Evolutionary conservation across 768 basidiomycete genomes (phyloP).

Genomic region (Gymnopilus dilepis): DNA sequence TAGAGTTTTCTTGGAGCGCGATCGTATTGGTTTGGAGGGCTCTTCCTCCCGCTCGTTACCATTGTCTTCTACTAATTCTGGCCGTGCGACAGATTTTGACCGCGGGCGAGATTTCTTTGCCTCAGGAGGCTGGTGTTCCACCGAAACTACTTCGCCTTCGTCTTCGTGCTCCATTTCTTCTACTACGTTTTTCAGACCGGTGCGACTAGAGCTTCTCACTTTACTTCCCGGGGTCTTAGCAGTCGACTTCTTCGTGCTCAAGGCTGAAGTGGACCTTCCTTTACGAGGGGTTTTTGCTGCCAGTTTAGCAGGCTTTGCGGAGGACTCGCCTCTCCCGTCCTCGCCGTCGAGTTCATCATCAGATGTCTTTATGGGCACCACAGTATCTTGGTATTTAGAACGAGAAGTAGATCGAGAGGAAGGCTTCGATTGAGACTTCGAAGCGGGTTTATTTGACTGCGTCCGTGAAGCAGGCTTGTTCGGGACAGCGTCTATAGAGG

Average conservation of each 20-base stretch:
- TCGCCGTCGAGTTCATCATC: slow-evolving; percentile 43
- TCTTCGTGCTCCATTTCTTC: slow-evolving; percentile 28
- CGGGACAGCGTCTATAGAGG: slow-evolving; percentile 19
- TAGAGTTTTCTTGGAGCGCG: slow-evolving; percentile 32
- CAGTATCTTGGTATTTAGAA: slow-evolving; percentile 38
- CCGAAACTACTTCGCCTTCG: slow-evolving; percentile 21
- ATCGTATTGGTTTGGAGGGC: slow-evolving; percentile 29
- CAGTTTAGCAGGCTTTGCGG: slow-evolving; percentile 20
- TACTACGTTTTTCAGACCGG: slow-evolving; percentile 30
- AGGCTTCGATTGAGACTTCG: slow-evolving; percentile 37
- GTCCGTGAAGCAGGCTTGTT: slow-evolving; percentile 33
- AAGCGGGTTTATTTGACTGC: slow-evolving; percentile 33
- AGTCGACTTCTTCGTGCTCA: slow-evolving; percentile 24
- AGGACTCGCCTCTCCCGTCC: slow-evolving; percentile 17
- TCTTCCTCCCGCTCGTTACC: slow-evolving; percentile 11
- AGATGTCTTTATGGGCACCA: slow-evolving; percentile 44
- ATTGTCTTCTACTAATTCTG: slow-evolving; percentile 16
- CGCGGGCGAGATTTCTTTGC: slow-evolving; percentile 29
- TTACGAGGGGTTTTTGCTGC: slow-evolving; percentile 30
- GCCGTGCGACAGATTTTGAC: slow-evolving; percentile 27
- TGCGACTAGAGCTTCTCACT: slow-evolving; percentile 27
- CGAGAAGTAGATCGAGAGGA: slow-evolving; percentile 35
- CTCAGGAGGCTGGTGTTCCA: slow-evolving; percentile 13
- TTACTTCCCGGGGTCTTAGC: slow-evolving; percentile 28
- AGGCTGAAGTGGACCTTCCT: slow-evolving; percentile 24